A percentile compares a stretch with the other conserved stretches of the same genome.
Evolutionary conservation across 2,329 filamentous ascomycete genomes (phyloP).

Genomic region (Diaporthe vexans): DNA sequence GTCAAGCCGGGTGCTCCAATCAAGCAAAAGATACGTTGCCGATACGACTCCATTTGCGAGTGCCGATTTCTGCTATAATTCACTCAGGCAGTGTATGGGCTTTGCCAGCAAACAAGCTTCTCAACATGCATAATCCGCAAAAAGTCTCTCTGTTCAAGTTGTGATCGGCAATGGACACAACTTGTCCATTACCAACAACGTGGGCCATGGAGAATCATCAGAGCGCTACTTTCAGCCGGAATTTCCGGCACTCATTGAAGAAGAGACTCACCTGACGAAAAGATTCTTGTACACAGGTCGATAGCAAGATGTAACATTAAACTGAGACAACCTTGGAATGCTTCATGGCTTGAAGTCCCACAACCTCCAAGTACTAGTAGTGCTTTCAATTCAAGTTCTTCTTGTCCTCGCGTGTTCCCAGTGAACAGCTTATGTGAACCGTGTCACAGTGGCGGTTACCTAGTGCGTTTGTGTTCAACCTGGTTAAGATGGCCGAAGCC

Average conservation of each 20-base stretch:
- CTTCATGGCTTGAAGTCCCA: background rate
- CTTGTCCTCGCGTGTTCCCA: too few species aligned
- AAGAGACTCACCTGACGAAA: background rate
- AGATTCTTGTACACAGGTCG: background rate
- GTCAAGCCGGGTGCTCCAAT: background rate
- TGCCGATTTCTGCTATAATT: background rate
- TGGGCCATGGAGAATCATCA: background rate
- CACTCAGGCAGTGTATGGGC: too few species aligned
- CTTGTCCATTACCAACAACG: background rate
- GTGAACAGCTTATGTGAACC: background rate
- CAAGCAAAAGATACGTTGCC: background rate
- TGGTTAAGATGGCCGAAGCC: background rate
- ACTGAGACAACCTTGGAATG: background rate
- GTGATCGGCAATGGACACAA: background rate
- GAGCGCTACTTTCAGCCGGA: too few species aligned
- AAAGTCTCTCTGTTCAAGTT: background rate
- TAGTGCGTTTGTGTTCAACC: background rate
- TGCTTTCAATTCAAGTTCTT: too few species aligned
- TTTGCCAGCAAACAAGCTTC: background rate
- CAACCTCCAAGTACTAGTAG: background rate
- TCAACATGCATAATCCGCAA: background rate
- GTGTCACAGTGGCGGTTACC: too few species aligned
- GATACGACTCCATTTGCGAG: background rate
- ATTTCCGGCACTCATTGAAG: background rate
- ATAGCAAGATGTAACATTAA: background rate